Evolutionary conservation across 2,329 filamentous ascomycete genomes (phyloP), one percentile per base, ranked within the genome.

Genomic region (Paecilomyces fulvus): DNA sequence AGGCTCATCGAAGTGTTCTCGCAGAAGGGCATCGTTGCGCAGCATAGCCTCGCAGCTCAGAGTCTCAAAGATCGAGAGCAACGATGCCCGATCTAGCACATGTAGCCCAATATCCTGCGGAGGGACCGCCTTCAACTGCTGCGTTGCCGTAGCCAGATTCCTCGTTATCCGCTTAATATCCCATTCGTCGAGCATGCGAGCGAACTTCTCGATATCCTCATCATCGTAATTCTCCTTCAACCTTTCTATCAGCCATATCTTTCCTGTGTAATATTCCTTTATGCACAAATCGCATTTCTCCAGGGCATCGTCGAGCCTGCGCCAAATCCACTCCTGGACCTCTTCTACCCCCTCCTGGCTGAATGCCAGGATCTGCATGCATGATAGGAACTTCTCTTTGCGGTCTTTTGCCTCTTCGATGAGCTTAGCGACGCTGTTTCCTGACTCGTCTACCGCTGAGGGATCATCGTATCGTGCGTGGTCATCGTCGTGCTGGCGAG

Each of bases 61-160:
- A 0, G 88, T 87, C 70, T 97, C 92, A 65, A 95, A 96, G 30
- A 97, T 83, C 10, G 90, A 87, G 57, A 94, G 82, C 53, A 95
- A 82, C 6, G 89, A 84, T 28, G 82, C 76, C 1, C 80, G 75
- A 28, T 82, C 78, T 25, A 85, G 69, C 25, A 77, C 71, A 54
- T 72, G 70, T 33, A 83, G 75, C 21, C 73, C 77, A 43, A 83
- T 78, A 56, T 79, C 66, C 49, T 79, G 73, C 3, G 78, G 75
- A 2, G 82, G 77, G 7, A 80, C 69, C 11, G 71, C 71, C 57
- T 75, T 73, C 46, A 87, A 79, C 53, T 80, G 79, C 1, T 77
- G 67, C 53, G 80, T 77, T 1, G 84, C 85, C 62, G 75, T 78
- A n/a, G 74, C 69, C 28, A 89, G 72, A 51, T 85, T 86, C 51